phyloP scores from a whole-genome alignment of 2,329 filamentous ascomycete species.

The Albophoma yamanashiensis region DNA sequence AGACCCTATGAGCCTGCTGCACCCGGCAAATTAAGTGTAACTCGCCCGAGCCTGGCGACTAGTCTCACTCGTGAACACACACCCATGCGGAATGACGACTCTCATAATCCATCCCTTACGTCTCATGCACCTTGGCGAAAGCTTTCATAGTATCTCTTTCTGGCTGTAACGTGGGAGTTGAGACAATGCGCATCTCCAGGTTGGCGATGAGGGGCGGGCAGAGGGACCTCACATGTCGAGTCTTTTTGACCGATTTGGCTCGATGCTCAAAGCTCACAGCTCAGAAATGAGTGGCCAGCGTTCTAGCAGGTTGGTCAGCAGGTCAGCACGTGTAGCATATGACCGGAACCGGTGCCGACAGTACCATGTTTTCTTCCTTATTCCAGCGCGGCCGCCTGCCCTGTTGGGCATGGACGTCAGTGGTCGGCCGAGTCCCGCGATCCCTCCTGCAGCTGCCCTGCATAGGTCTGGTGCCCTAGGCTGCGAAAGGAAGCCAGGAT shows the following conservation, averaged over 20 bases:
- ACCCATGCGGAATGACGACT: background rate
- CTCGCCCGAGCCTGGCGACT: background rate
- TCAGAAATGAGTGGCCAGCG: background rate
- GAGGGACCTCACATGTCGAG: too few species aligned
- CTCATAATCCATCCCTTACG: background rate
- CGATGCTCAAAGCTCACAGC: background rate
- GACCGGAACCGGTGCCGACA: background rate
- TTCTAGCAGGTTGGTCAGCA: background rate
- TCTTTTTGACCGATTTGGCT: background rate
- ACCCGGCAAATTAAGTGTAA: background rate
- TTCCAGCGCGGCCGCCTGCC: background rate
- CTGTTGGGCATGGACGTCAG: background rate
- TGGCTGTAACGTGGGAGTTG: background rate
- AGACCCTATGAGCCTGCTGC: background rate
- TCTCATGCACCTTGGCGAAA: background rate
- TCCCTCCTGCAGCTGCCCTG: background rate
- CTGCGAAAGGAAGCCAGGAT: background rate
- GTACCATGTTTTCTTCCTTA: background rate
- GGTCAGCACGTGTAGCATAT: background rate
- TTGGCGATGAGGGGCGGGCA: too few species aligned
- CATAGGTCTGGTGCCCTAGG: background rate
- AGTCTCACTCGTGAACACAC: background rate
- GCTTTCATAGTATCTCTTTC: background rate
- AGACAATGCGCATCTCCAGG: background rate
- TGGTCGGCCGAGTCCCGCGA: background rate